Evolutionary conservation across 192 early-diverging fungal genomes (phyloP).

Genomic region (Umbelopsis sp.): DNA sequence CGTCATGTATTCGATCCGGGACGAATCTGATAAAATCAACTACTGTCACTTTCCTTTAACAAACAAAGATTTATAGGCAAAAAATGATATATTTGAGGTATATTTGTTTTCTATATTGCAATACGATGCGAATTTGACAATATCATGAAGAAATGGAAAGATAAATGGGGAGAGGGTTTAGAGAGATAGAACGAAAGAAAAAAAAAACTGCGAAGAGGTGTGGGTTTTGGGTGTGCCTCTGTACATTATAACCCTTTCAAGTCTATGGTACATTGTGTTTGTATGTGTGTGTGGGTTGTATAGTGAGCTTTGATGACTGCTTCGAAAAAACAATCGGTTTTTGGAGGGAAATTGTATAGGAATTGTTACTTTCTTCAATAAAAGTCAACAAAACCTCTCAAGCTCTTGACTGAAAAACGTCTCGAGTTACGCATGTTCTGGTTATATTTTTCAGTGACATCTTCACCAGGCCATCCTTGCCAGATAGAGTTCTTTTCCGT

Average conservation of each 20-base stretch:
- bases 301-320: no score
- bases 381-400: constrained; percentile 26
- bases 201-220: constrained; percentile 3
- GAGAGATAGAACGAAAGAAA: not conserved
- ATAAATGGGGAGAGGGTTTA: not conserved
- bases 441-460: constrained; percentile 15
- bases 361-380: constrained; percentile 7
- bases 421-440: constrained; percentile 21
- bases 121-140: constrained; percentile 3
- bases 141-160: not conserved
- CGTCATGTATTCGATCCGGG: no score
- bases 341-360: not conserved
- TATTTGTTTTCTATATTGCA: constrained; percentile 10
- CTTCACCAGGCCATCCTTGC: constrained; percentile 46
- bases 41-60: no score
- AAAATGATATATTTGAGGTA: constrained; percentile 1
- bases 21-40: no score
- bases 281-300: no score
- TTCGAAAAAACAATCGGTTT: not conserved
- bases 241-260: constrained; percentile 9
- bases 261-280: not conserved
- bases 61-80: not conserved
- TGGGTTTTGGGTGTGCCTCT: not conserved
- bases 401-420: constrained; percentile 22
- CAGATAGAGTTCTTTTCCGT: constrained; percentile 30